A percentile compares a stretch with the other conserved stretches of the same genome.
Evolutionary conservation across 164 flowering plant species (phyloP).

Genomic region (Chimonanthus salicifolius): DNA sequence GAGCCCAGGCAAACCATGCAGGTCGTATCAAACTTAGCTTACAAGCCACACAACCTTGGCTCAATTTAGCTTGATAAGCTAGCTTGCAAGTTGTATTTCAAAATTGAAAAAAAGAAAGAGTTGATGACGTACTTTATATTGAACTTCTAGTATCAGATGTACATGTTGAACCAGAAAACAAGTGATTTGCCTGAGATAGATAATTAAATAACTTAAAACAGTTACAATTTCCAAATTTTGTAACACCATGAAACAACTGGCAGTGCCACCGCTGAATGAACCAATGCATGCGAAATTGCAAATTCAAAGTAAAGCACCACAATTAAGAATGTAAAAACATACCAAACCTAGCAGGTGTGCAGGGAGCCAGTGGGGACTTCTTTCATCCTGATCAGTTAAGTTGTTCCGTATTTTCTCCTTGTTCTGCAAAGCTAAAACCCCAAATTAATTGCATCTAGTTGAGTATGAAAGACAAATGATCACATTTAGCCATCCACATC

Average conservation of each 20-base stretch:
- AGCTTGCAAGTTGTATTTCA: no score
- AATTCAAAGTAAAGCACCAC: background rate
- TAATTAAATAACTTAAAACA: no score
- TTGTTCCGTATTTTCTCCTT: slow-evolving; percentile 13
- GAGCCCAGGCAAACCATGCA: no score
- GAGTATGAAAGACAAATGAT: background rate
- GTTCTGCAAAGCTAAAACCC: slow-evolving; percentile 16
- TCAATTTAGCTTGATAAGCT: no score
- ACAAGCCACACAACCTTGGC: no score
- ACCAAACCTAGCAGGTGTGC: slow-evolving; percentile 58
- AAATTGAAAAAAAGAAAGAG: no score
- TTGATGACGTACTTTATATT: no score
- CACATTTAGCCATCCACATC: no score
- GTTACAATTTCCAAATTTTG: background rate
- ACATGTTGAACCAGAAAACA: no score
- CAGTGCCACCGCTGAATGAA: background rate
- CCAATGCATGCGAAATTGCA: background rate
- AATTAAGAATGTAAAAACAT: slow-evolving; percentile 7
- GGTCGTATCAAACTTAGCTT: no score
- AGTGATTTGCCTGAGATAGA: no score
- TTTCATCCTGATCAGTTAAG: slow-evolving; percentile 12
- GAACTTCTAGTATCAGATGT: no score
- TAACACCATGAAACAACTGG: background rate
- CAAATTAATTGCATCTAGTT: background rate
- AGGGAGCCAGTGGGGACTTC: slow-evolving; percentile 41